phyloP scores from a whole-genome alignment of 75 land plant species.

The Picea sitchensis region DNA sequence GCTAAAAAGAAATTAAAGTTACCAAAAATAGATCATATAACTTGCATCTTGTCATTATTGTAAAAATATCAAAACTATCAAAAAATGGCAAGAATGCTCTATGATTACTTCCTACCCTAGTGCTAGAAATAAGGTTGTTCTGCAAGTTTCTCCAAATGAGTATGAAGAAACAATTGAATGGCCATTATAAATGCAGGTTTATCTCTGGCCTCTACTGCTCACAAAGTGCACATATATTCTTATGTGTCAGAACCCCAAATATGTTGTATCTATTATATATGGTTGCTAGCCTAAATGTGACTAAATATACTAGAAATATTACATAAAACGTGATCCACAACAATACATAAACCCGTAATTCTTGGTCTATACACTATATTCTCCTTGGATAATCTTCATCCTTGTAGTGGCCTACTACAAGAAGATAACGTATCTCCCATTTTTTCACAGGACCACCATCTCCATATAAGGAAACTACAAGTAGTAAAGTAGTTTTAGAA shows the following conservation, averaged over 20 bases:
- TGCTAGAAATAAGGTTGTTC: no score
- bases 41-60: no score
- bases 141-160: no score
- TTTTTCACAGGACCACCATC: conserved; percentile 40
- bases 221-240: no score
- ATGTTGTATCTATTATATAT: background rate
- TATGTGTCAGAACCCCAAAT: background rate
- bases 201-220: no score
- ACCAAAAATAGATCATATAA: no score
- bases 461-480: conserved; percentile 56
- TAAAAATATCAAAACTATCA: no score
- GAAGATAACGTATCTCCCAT: conserved; percentile 81
- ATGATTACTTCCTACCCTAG: no score
- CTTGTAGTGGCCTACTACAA: conserved; percentile 87
- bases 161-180: no score
- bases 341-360: conserved; percentile 57
- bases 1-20: no score
- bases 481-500: background rate
- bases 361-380: conserved; percentile 65
- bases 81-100: no score
- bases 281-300: background rate
- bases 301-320: background rate
- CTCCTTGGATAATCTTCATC: conserved; percentile 76
- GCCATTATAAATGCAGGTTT: no score
- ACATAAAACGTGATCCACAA: background rate